Evolutionary conservation across 495 filamentous ascomycete genomes (phyloP), one percentile per base, ranked within the genome.

Genomic region (Talaromyces thailandensis): DNA sequence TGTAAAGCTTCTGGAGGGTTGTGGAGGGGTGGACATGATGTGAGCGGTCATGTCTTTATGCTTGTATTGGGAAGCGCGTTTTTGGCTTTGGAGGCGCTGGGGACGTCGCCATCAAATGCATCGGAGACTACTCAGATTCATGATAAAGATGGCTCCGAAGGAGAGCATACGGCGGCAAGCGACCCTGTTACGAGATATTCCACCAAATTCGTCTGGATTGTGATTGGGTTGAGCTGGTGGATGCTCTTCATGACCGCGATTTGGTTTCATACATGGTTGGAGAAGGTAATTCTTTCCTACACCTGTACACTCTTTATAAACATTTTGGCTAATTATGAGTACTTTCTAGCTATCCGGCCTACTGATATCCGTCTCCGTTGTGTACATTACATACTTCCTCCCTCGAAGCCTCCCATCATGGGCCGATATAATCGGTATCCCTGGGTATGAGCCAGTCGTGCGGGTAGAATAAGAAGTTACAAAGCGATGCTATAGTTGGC

Each of bases 211-310:
- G 82, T 70, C 60, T 76, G 68, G 65, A 68, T 63, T n/a, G 75
- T 82, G 55, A 67, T 71, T 18, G 84, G 74, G 5, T 66, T 96
- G 68, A 87, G 85, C 63, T 87, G 84, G 82, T 97, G 92, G 89
- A 98, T 98, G 93, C 72, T 97, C 73, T 79, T 97, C 56, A 98
- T 98, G 94, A 98, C 94, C 48, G 91, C 93, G 11, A 88, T 92
- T 51, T 97, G 92, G 78, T 98, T 98, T 63, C 94, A 98, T 72
- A 97, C 94, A 4, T 97, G 93, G 94, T 86, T 93, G 70, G 94
- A 98, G 77, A 98, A 98, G 88, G 90, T 91, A 69, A 63, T 8
- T 16, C 21, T 75, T 56, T 35, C 18, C 59, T 50, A 32, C 45
- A 60, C 60, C 48, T 58, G 18, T 23, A 28, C 51, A n/a, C 9